Percentiles rank a stretch among this genome's conserved stretches.
Evolutionary conservation across 148 eudicot genomes (phyloP).

Genomic region (Diospyros lotus): DNA sequence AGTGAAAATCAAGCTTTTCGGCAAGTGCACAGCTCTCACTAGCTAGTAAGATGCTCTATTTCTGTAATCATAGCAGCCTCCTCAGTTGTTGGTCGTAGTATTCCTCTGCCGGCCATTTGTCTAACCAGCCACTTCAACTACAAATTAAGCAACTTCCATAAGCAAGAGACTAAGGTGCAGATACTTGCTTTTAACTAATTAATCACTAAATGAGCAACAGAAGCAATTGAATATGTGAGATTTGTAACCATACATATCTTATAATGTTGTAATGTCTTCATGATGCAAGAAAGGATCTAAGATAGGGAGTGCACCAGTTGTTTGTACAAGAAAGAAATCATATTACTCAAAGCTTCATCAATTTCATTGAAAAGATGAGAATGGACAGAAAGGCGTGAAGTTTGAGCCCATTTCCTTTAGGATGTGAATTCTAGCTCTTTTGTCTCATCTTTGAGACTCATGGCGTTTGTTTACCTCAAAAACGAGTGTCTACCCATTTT

Average conservation of each 20-base stretch:
- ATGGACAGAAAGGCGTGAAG: too few relatives aligned
- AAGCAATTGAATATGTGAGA: background rate
- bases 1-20: conserved; percentile 42
- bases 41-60: conserved; percentile 41
- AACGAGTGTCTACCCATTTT: too few relatives aligned
- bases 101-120: conserved; percentile 50
- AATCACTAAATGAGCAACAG: background rate
- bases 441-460: too few relatives aligned
- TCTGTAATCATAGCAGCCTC: conserved; percentile 46
- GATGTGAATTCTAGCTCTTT: too few relatives aligned
- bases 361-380: too few relatives aligned
- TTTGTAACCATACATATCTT: too few relatives aligned
- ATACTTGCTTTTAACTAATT: background rate
- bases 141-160: background rate
- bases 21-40: conserved; percentile 54
- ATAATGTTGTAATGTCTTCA: background rate
- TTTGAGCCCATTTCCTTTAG: too few relatives aligned
- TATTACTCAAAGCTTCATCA: too few relatives aligned
- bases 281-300: background rate
- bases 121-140: background rate
- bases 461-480: too few relatives aligned
- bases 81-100: conserved; percentile 21
- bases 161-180: background rate
- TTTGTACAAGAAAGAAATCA: too few relatives aligned
- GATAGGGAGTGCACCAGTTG: background rate